Base-by-base conservation (phyloP, 495 filamentous ascomycete genomes). In the Pyrenopolyporus hunteri region DNA sequence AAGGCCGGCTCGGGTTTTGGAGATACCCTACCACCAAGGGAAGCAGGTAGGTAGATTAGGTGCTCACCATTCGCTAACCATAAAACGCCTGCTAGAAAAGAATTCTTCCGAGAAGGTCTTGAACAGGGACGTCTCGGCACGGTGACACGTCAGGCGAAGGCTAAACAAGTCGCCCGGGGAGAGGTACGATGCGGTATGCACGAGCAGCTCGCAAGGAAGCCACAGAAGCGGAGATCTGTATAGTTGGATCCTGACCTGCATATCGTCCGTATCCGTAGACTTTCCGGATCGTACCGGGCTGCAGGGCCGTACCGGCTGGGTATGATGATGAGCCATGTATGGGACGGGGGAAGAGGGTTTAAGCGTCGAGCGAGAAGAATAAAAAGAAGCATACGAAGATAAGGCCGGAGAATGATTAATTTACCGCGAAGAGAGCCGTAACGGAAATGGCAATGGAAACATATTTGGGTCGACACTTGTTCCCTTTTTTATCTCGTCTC, bases 21-120 rank as follows among this genome's bases (percentile, higher is more conserved):
- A 45, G 6, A 44, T 1, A 22, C 31, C 23, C 16, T 6, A 23
- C 11, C 8, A 10, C n/a, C 13, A 26, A n/a, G 22, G 6, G 6
- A 25, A 6, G 13, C 7, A 9, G 8, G 2, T 13, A 26, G 19
- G 22, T 14, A 33, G 13, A 35, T 6, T 4, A 14, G 22, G 22
- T 17, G 48, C 58, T 36, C 73, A 70, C 47, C 69, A 67, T 20
- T 71, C 64, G 17, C 73, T 73, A 46, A 79, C 51, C 72, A 76
- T 77, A 46, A 79, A 78, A 20, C 77, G 75, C 32, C 73, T 72
- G 28, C 76, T 72, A 32, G 73, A 66, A 61, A 76, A 79, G 69
- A 79, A 79, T 42, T 79, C 75, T 22, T 57, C 65, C 1, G 70
- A 57, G 40, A 79, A 79, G n/a, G 58, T 49, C 9, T 71, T 66